A percentile compares a stretch with the other conserved stretches of the same genome.
These are phyloP conservation scores for Nigrospora osmanthi DNA, from an alignment of 2,329 filamentous ascomycete species.

Conservation along the genomic window DNA sequence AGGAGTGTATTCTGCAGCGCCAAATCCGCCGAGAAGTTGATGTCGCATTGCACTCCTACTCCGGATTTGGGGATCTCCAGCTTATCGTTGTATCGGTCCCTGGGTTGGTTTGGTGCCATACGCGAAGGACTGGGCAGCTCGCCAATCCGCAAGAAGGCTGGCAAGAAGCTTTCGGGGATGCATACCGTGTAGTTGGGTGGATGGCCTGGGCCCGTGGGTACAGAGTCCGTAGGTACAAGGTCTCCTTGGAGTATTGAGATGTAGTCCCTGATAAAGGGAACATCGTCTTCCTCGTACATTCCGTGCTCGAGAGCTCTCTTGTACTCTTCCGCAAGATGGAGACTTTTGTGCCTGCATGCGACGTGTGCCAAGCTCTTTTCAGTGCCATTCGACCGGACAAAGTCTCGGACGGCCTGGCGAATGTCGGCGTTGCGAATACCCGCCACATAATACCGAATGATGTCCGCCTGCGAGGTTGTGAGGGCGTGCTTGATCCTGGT, in stretches of 20 bases:
- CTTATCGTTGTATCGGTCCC: constrained; percentile 46
- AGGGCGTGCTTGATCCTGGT: constrained; percentile 28
- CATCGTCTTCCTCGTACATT: constrained; percentile 31
- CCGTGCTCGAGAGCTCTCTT: constrained; percentile 42
- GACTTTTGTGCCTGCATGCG: constrained; percentile 41
- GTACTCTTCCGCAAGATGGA: constrained; percentile 49
- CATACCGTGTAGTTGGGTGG: constrained; percentile 27
- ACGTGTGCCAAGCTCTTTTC: constrained; percentile 29
- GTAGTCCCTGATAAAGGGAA: constrained; percentile 36
- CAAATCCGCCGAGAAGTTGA: constrained; percentile 83
- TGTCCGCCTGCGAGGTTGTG: constrained; percentile 3
- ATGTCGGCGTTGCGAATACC: constrained; percentile 42
- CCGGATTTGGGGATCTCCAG: constrained; percentile 73
- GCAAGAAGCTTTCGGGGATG: constrained; percentile 20
- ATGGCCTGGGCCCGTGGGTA: constrained; percentile 7
- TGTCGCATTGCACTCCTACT: constrained; percentile 80
- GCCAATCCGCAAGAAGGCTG: constrained; percentile 34
- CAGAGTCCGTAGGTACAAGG: constrained; percentile 13
- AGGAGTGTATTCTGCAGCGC: constrained; percentile 78
- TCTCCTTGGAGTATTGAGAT: constrained; percentile 38
- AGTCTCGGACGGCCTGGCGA: constrained; percentile 31
- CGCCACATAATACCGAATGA: constrained; percentile 35
- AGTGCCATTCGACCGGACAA: constrained; percentile 13
- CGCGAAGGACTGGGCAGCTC: constrained; percentile 40
- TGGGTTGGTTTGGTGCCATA: constrained; percentile 40